Conservation (phyloP, 2,329 filamentous ascomycete genomes). For the Zasmidium angulare region DNA sequence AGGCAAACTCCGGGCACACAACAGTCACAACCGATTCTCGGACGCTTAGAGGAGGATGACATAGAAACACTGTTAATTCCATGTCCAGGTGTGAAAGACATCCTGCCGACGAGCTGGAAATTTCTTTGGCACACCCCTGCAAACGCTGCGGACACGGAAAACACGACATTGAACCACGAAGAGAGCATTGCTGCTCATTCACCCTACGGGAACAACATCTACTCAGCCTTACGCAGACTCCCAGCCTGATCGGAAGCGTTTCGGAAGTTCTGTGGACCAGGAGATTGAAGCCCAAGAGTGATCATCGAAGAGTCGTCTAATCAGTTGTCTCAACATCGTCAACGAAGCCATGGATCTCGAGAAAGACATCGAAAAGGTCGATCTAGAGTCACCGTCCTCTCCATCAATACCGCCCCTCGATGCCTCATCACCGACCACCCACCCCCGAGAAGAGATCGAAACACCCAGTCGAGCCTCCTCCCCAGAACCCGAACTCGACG, state of each 20-base stretch:
- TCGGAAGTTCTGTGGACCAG: too few species aligned
- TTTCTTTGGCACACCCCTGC: neutral
- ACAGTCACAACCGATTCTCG: too few species aligned
- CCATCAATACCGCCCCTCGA: neutral
- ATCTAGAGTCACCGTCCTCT: neutral
- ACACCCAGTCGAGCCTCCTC: slow-evolving; percentile 12
- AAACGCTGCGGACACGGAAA: neutral
- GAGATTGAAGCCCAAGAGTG: too few species aligned
- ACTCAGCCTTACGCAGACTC: too few species aligned
- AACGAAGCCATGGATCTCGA: neutral
- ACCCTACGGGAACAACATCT: neutral
- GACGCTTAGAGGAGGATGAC: too few species aligned
- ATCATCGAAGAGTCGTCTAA: too few species aligned
- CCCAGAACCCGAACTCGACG: slow-evolving; percentile 13
- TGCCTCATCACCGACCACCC: neutral
- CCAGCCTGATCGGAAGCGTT: too few species aligned
- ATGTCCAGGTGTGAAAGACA: too few species aligned
- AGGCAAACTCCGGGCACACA: too few species aligned
- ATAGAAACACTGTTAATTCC: too few species aligned
- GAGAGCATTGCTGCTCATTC: neutral
- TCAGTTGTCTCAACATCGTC: too few species aligned
- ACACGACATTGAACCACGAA: neutral
- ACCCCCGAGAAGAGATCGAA: slow-evolving; percentile 18
- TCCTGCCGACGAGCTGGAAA: neutral
- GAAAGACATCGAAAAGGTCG: neutral